Base-by-base conservation (phyloP, 1,139 yeast genomes). In the Magnusiomyces tetraspermus region DNA sequence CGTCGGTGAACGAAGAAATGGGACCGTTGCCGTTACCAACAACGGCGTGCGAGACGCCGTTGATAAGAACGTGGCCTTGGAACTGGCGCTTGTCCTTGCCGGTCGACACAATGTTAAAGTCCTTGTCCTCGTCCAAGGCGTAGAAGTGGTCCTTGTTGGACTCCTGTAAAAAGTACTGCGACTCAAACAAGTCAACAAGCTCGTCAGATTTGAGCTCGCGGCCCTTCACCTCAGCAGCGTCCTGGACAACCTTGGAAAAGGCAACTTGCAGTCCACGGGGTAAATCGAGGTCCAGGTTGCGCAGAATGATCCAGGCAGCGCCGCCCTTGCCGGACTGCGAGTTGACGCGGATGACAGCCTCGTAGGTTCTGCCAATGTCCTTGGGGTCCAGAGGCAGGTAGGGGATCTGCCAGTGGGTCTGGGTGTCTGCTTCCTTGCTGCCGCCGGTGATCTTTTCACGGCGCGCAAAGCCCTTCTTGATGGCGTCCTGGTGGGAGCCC, bases 271-370 rank as follows among this genome's bases (percentile, higher is more conserved):
- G 75, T 52, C 83, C 84, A 70, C 97, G 82, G 58, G 98, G 98
- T 62, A 92, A 77, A 65, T 92, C 97, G 57, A 92, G 78, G 60
- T 90, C 97, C 67, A 92, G 76, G 58, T 85, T 79, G 66, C 95
- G 81, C 63, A 89, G 78, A 64, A 92, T 85, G 60, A 92, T 85
- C 97, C 97, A 92, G 31, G 97, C 95, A 30, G 97, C 95, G 67
- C 97, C 97, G 67, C 97, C 97, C 73, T 92, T 92, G 66, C 98
- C 98, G 28, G 95, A 85, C 75, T 92, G 97, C 11, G 97, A 89
- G 75, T 92, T 92, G 71, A 92, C 97, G 70, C 98, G 82, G 66
- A 92, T 92, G 59, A 92, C 95, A 46, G 97, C 97, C 73, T 92
- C 97, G 71, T 92, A 92, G 54, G 87, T 90, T 72, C 97, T 83